Evolutionary conservation across 768 basidiomycete species (phyloP).

Genomic region (Aureoboletus auriporus): DNA sequence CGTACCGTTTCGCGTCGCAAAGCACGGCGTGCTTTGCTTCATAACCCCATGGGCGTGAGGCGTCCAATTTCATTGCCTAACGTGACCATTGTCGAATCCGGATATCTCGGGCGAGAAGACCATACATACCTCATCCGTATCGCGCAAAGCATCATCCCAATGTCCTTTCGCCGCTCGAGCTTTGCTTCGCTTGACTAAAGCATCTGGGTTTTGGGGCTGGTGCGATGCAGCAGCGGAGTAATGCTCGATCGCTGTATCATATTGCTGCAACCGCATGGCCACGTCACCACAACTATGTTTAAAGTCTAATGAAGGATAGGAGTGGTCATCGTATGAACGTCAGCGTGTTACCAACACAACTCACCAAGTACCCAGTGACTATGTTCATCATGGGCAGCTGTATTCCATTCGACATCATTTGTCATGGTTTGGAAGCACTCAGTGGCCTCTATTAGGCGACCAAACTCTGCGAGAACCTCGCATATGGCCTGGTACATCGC

Average conservation of each 20-base stretch:
- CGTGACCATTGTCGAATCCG: background rate
- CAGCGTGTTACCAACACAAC: background rate
- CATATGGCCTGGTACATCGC: background rate
- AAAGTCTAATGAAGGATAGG: background rate
- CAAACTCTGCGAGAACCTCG: conserved; percentile 1
- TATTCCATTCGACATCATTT: background rate
- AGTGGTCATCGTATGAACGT: too few relatives aligned
- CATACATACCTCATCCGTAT: conserved; percentile 4
- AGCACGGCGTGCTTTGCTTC: background rate
- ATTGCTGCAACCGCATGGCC: conserved; percentile 2
- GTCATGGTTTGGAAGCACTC: background rate
- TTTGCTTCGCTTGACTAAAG: conserved; percentile 7
- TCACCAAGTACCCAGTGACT: background rate
- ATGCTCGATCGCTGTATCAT: conserved; percentile 4
- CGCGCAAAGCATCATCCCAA: conserved; percentile 7
- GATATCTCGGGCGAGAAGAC: background rate
- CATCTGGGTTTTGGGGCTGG: background rate
- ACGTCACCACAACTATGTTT: conserved; percentile 4
- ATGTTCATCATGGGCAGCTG: background rate
- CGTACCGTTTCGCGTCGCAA: background rate
- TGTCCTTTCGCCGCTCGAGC: conserved; percentile 1
- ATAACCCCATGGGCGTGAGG: background rate
- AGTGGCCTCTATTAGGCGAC: background rate
- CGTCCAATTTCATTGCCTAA: conserved; percentile 1
- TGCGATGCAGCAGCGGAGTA: conserved; percentile 3